These are phyloP conservation scores for Fusarium chuoi DNA, from an alignment of 2,329 filamentous ascomycete species.

Conservation along the genomic window DNA sequence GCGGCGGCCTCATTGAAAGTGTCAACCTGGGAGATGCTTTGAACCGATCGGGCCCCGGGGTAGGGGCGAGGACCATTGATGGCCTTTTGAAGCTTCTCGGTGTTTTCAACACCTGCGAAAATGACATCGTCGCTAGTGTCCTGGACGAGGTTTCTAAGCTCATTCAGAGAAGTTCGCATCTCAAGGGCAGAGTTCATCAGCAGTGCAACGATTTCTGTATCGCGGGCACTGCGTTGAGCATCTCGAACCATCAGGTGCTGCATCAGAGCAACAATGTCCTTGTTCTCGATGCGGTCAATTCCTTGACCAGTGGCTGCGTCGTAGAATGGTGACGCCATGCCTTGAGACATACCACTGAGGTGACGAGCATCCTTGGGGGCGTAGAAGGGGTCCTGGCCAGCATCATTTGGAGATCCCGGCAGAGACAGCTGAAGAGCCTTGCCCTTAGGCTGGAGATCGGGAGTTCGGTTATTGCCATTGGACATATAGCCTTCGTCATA, in stretches of 20 bases:
- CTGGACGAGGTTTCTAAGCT: slow-evolving; percentile 91
- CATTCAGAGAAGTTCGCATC: slow-evolving; percentile 96
- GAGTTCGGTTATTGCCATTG: slow-evolving; percentile 68
- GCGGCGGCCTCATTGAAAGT: slow-evolving; percentile 67
- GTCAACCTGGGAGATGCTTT: slow-evolving; percentile 65
- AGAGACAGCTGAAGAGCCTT: slow-evolving; percentile 62
- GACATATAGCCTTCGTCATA: slow-evolving; percentile 93
- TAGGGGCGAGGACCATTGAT: slow-evolving; percentile 88
- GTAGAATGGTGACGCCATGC: slow-evolving; percentile 88
- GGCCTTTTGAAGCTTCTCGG: slow-evolving; percentile 84
- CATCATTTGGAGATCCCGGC: slow-evolving; percentile 62
- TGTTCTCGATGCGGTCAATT: slow-evolving; percentile 91
- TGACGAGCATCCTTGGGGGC: slow-evolving; percentile 68
- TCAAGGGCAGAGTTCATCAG: slow-evolving; percentile 93
- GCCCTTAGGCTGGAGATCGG: slow-evolving; percentile 63
- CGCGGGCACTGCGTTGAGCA: slow-evolving; percentile 92
- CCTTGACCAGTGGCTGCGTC: slow-evolving; percentile 88
- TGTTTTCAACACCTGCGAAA: slow-evolving; percentile 87
- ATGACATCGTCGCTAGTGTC: slow-evolving; percentile 87
- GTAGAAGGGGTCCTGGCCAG: slow-evolving; percentile 73
- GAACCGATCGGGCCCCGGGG: slow-evolving; percentile 72
- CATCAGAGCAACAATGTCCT: slow-evolving; percentile 97
- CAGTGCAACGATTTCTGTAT: slow-evolving; percentile 95
- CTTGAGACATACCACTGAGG: slow-evolving; percentile 90
- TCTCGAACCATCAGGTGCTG: slow-evolving; percentile 98